These are phyloP conservation scores for Piloderma croceum DNA, from an alignment of 768 basidiomycete genomes.

Conservation along the genomic window DNA sequence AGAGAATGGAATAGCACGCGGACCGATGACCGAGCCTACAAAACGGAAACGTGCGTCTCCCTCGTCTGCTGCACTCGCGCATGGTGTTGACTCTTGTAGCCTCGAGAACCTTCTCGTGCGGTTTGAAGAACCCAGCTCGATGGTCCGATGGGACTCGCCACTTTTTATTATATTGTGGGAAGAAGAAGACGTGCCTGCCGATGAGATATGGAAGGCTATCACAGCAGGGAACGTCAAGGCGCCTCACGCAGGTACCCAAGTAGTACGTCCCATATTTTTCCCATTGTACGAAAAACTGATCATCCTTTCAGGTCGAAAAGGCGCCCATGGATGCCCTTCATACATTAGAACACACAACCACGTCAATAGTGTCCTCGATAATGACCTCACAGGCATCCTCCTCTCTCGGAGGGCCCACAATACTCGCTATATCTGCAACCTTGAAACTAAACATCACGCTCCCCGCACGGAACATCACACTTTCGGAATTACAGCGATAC, in stretches of 20 bases:
- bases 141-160: conserved; percentile 99
- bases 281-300: background rate
- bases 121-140: conserved; percentile 95
- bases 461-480: conserved; percentile 65
- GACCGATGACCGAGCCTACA: conserved; percentile 46
- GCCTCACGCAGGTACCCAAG: conserved; percentile 78
- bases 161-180: conserved; percentile 80
- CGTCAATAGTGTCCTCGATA: conserved; percentile 64
- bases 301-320: conserved; percentile 54
- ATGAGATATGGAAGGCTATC: conserved; percentile 76
- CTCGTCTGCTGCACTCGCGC: conserved; percentile 6
- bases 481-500: conserved; percentile 82
- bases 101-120: conserved; percentile 83
- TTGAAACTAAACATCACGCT: conserved; percentile 50
- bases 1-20: conserved; percentile 66
- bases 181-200: conserved; percentile 58
- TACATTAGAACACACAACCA: conserved; percentile 74
- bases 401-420: conserved; percentile 46
- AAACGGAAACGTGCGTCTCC: conserved; percentile 62
- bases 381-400: conserved; percentile 56
- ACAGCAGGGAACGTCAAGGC: conserved; percentile 78
- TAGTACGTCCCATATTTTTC: conserved; percentile 38
- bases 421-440: conserved; percentile 38
- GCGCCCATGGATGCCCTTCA: conserved; percentile 87
- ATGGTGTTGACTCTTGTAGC: conserved; percentile 31